phyloP scores from a whole-genome alignment of 306 rosid genomes.

The Cucumis cinereus region DNA sequence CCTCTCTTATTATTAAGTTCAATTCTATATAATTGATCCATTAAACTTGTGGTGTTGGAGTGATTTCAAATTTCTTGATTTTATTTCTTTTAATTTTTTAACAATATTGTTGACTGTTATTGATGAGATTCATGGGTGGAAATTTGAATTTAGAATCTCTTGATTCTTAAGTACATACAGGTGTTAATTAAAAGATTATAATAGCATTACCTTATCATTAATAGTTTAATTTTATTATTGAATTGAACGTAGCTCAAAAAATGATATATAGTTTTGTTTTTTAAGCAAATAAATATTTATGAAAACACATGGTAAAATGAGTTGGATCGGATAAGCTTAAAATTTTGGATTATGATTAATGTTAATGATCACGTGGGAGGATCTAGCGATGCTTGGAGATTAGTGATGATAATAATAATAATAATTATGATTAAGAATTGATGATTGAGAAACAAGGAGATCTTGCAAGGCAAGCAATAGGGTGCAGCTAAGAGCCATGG shows the following conservation, averaged over 20 bases:
- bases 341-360: neutral
- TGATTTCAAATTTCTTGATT: too few relatives aligned
- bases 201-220: neutral
- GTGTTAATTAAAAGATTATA: neutral
- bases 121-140: too few relatives aligned
- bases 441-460: neutral
- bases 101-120: too few relatives aligned
- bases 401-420: neutral
- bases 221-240: neutral
- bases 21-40: neutral
- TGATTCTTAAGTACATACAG: too few relatives aligned
- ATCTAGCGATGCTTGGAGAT: neutral
- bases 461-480: conserved; percentile 2
- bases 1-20: neutral
- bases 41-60: neutral
- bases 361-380: neutral
- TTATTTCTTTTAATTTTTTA: too few relatives aligned
- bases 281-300: neutral
- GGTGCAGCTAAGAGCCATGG: neutral
- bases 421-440: neutral
- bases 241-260: neutral
- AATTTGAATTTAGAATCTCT: too few relatives aligned
- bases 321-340: neutral
- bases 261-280: too few relatives aligned
- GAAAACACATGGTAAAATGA: neutral